These are phyloP conservation scores for Ophiostoma sp. DNA, from an alignment of 2,329 filamentous ascomycete species.

Conservation along the genomic window DNA sequence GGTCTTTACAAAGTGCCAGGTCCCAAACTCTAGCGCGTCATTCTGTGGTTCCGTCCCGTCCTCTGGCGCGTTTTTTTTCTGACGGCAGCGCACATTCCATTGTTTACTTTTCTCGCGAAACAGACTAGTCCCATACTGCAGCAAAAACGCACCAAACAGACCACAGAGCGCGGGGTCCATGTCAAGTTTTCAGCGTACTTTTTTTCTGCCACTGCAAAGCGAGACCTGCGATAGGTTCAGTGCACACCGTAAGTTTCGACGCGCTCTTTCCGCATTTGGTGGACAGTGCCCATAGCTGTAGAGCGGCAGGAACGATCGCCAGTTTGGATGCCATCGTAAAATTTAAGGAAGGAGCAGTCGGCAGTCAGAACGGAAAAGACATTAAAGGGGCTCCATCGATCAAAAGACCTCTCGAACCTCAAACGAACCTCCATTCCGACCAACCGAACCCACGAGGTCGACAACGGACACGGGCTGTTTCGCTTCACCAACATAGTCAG, in stretches of 20 bases:
- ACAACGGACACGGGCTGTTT: neutral
- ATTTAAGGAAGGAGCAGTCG: neutral
- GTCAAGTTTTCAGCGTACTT: neutral
- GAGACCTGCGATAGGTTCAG: slow-evolving; percentile 11
- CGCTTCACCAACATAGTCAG: slow-evolving; percentile 2
- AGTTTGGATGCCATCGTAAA: neutral
- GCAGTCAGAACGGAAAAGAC: neutral
- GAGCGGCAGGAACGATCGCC: neutral
- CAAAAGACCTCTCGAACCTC: neutral
- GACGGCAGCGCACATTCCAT: neutral
- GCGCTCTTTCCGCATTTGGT: slow-evolving; percentile 22
- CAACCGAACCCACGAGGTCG: slow-evolving; percentile 13
- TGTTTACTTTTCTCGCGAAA: slow-evolving; percentile 28
- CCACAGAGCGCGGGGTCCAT: neutral
- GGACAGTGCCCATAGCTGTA: neutral
- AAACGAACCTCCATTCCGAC: slow-evolving; percentile 13
- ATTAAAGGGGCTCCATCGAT: slow-evolving; percentile 9
- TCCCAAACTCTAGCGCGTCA: neutral
- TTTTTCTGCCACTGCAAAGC: slow-evolving; percentile 2
- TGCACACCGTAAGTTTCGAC: slow-evolving; percentile 13
- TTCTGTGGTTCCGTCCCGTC: slow-evolving; percentile 13
- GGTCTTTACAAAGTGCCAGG: neutral
- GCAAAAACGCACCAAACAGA: neutral
- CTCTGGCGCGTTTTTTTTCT: slow-evolving; percentile 16
- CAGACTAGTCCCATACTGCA: neutral